Base-by-base conservation (phyloP, 2,329 filamentous ascomycete genomes). In the Thielaviopsis ethacetica region DNA sequence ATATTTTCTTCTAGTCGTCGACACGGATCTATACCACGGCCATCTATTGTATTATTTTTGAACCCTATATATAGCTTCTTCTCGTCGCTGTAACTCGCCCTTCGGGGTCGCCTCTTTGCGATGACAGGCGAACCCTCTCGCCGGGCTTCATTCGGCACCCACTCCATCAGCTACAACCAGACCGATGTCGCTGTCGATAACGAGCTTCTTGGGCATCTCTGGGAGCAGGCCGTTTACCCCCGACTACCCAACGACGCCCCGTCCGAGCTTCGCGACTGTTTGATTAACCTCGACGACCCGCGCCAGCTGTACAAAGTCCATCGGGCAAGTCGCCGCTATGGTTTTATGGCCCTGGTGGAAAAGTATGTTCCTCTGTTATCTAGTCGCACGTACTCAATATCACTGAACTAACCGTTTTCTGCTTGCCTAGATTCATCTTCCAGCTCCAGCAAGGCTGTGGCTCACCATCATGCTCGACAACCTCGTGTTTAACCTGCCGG, bases 401-500 rank as follows among this genome's bases (percentile, higher is more conserved):
- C 17, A 64, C 63, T 62, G 53, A 63, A 53, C 34, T 59, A 44
- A 13, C n/a, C 41, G 10, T 60, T 54, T 61, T 63, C n/a, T 34
- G 13, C 30, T 21, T 12, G 12, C 50, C 27, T 26, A 91, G 87
- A 65, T 94, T 87, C 67, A 82, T 91, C 55, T 75, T 80, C 38
- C 90, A 95, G 71, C 80, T 95, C n/a, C 81, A 89, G 59, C 79
- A 86, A 63, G 90, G 90, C 63, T 95, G 90, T 68, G 81, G 81
- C 62, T 80, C 79, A 63, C 73, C 76, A 57, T 74, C 76, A 56
- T 95, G 90, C 71, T 76, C 75, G 41, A 91, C 83, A 1, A 72
- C 88, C 15, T 91, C 88, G 15, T 95, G 90, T 72, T 85, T 91
- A 66, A 89, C 84, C 62, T 89, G 81, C 68, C 82, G 86, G 59